Evolutionary conservation across 2,329 filamentous ascomycete genomes (phyloP).

Genomic region (Paracoccidioides brasiliensis): DNA sequence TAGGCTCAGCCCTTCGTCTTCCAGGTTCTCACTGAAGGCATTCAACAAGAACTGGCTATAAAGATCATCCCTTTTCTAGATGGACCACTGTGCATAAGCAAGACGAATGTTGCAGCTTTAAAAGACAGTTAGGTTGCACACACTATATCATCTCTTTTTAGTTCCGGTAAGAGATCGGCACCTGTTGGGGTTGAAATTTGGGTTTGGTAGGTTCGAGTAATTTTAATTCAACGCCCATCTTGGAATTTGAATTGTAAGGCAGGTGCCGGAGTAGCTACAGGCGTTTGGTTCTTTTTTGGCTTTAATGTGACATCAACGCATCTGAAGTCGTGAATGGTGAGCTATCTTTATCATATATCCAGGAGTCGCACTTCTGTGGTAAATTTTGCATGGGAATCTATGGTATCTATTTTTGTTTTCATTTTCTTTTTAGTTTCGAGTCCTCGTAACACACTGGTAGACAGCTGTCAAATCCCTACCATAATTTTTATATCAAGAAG

Average conservation of each 20-base stretch:
- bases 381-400: not conserved
- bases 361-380: not conserved
- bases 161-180: too few relatives aligned
- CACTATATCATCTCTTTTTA: too few relatives aligned
- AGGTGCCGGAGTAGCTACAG: not conserved
- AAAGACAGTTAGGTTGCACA: too few relatives aligned
- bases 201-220: not conserved
- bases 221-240: too few relatives aligned
- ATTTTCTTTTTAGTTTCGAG: not conserved
- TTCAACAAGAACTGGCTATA: too few relatives aligned
- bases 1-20: too few relatives aligned
- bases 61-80: too few relatives aligned
- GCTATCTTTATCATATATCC: not conserved
- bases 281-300: not conserved
- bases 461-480: not conserved
- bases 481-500: not conserved
- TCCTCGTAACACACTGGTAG: not conserved
- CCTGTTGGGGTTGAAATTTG: too few relatives aligned
- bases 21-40: too few relatives aligned
- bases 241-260: not conserved
- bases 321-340: not conserved
- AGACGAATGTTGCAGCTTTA: too few relatives aligned
- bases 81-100: too few relatives aligned
- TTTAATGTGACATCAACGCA: not conserved
- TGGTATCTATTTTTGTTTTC: not conserved